Conservation (phyloP, 2,329 filamentous ascomycete species). For the Cladosporium austrohemisphaericum region DNA sequence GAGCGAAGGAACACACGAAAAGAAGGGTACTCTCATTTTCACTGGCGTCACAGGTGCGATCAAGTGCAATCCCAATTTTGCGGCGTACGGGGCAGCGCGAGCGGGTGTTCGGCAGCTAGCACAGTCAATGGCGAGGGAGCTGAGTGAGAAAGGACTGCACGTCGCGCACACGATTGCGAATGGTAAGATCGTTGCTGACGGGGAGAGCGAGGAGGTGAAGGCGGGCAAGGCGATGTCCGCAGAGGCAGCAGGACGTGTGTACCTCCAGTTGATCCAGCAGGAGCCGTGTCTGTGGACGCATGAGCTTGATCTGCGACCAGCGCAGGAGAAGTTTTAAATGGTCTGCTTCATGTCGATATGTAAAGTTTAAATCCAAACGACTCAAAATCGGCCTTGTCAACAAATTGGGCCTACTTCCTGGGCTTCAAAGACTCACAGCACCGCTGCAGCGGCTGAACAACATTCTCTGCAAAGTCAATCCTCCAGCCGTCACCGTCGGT, state of each 20-base stretch:
- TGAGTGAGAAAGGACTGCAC: conserved; percentile 54
- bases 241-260: conserved; percentile 55
- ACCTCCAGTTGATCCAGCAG: conserved; percentile 50
- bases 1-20: conserved; percentile 48
- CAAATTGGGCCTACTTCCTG: too few relatives aligned
- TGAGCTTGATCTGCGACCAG: conserved; percentile 51
- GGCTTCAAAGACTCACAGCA: conserved; percentile 8
- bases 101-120: conserved; percentile 48
- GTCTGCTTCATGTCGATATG: too few relatives aligned
- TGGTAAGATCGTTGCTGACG: conserved; percentile 49
- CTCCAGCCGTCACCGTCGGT: conserved; percentile 17
- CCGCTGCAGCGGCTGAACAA: conserved; percentile 18
- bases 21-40: conserved; percentile 54
- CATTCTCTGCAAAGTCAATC: conserved; percentile 17
- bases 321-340: conserved; percentile 44
- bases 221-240: conserved; percentile 56
- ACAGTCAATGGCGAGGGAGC: conserved; percentile 54
- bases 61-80: conserved; percentile 52
- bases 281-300: conserved; percentile 50
- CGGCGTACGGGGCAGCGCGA: conserved; percentile 53
- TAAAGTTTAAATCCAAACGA: too few relatives aligned
- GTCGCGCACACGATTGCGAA: conserved; percentile 59
- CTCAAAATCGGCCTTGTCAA: too few relatives aligned
- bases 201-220: conserved; percentile 46
- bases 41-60: conserved; percentile 52